A percentile compares a stretch with the other conserved stretches of the same genome.
Conservation (phyloP, 108 stramenopile species). For the Fistulifera pelliculosa region DNA sequence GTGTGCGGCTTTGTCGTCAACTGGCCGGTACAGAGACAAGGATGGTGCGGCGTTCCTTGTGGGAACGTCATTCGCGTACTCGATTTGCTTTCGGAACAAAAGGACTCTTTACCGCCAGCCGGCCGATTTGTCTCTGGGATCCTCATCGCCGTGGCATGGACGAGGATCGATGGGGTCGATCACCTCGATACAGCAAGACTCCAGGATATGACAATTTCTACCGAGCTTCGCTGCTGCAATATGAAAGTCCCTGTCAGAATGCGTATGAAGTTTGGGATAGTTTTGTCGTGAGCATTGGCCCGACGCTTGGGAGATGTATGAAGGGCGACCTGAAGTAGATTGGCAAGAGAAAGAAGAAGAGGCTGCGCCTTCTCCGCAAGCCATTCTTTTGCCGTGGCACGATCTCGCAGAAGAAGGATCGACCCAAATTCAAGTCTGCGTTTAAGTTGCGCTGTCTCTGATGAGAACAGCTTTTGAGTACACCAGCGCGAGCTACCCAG, state of each 20-base stretch:
- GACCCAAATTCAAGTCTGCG: no score
- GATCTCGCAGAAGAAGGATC: no score
- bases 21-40: conserved; percentile 23
- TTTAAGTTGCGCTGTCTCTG: no score
- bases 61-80: conserved; percentile 17
- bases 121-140: conserved; percentile 23
- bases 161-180: conserved; percentile 21
- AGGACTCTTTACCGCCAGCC: conserved; percentile 2
- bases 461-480: no score
- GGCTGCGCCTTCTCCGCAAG: no score
- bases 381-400: no score
- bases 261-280: conserved; percentile 14
- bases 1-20: conserved; percentile 22
- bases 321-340: no score
- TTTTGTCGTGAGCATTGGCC: conserved; percentile 18
- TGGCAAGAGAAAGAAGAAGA: no score
- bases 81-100: conserved; percentile 6
- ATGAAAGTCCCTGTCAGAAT: neutral
- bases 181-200: conserved; percentile 3
- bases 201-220: conserved; percentile 3
- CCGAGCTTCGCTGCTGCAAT: conserved; percentile 15
- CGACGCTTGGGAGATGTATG: neutral
- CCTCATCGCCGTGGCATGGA: neutral
- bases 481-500: no score
- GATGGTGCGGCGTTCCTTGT: conserved; percentile 14